Conservation (phyloP, 1,139 yeast genomes). For the Taiozyma sp. region DNA sequence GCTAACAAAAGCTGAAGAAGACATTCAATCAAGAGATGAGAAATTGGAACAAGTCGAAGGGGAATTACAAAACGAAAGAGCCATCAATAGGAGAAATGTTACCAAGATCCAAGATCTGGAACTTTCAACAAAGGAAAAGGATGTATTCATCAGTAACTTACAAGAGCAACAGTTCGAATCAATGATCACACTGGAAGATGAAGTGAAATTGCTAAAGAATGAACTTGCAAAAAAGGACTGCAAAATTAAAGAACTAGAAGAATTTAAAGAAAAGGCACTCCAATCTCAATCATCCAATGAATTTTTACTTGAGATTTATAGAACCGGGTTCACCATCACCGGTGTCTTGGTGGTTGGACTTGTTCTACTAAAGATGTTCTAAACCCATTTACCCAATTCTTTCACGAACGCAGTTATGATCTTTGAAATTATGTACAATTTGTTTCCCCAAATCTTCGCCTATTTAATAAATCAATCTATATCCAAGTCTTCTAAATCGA, state of each 20-base stretch:
- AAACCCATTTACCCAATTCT: background rate
- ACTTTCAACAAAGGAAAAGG: background rate
- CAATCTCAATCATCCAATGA: background rate
- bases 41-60: background rate
- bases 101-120: background rate
- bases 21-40: background rate
- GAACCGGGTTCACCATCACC: background rate
- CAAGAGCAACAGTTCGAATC: background rate
- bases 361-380: background rate
- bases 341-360: background rate
- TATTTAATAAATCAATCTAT: conserved; percentile 4
- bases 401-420: background rate
- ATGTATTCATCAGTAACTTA: background rate
- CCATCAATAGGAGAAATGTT: background rate
- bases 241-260: background rate
- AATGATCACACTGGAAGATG: background rate
- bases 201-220: background rate
- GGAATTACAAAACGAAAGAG: background rate
- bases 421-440: background rate
- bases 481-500: conserved; percentile 26
- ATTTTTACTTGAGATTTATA: background rate
- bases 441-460: background rate
- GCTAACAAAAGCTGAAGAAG: background rate
- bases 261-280: background rate
- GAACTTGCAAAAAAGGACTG: background rate